Evolutionary conservation across 805 yeast genomes (phyloP), one percentile per base, ranked within the genome.

Genomic region (Candida schatavii): DNA sequence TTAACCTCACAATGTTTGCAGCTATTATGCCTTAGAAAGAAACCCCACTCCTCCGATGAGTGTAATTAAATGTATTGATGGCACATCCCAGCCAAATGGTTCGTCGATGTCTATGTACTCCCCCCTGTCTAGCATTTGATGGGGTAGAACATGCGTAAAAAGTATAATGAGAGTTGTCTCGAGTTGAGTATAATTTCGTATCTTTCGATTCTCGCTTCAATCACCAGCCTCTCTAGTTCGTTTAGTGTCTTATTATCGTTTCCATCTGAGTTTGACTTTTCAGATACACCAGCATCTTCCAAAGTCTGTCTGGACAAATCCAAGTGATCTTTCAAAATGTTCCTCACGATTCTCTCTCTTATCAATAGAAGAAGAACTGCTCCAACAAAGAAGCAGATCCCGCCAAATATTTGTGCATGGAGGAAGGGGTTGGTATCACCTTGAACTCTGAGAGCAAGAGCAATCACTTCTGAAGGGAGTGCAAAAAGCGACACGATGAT

Each of bases 381-480:
- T 0, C 75, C 74, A 9, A 58, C 59, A n/a, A 73, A 52, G 47
- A 72, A 75, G 35, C 75, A 57, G 15, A 69, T 51, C 2, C 85
- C 88, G 3, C 80, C 73, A 54, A 80, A 81, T 1, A 81, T 66
- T 51, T 82, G 88, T 1, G 84, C 70, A 48, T 81, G 72, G 27
- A 76, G 59, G 49, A 75, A 83, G 2, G 87, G 85, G n/a, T 49
- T 46, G 4, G 41, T 13, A 21, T 43, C 26, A 6, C 39, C 17
- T 4, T 40, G 14, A 15, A 39, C 37, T 21, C 68, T 65, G 36
- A 80, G 54, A 2, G 78, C 68, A 43, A 80, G 71, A 0, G 80
- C 84, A 38, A 80, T 72, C 5, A 77, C 70, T 57, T 80, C 86
- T 3, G 79, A 65, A 1, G 72, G 68, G 19, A 80, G 55, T 4